Base-by-base conservation (phyloP, 805 yeast genomes). In the Candida ipomoeae region DNA sequence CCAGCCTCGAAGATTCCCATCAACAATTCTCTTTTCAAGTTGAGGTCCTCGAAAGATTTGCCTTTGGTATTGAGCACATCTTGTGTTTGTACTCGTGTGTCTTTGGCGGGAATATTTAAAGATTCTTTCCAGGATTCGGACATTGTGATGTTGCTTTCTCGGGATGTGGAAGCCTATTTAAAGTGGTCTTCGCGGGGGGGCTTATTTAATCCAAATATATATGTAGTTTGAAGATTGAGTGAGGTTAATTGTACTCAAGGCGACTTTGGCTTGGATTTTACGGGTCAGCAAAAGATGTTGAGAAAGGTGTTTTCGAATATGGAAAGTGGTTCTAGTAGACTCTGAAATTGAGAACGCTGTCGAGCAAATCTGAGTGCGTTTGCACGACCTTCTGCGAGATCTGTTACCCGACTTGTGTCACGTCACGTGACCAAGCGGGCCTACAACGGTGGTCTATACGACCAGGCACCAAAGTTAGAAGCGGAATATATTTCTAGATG, bases 1-100 rank as follows among this genome's bases (percentile, higher is more conserved):
- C 99, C 99, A 1, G 98, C 98, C 70, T 94, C 99, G 68, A 91
- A 94, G 57, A 94, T 92, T 34, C 99, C 99, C 99, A 94, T 94
- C 65, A 94, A 75, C 53, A 94, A 78, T 65, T 94, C 96, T 70
- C 99, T 83, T 68, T 89, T 90, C 61, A 94, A 80, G 63, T 83
- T 84, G 71, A 91, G 89, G 65, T 90, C 96, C 70, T 94, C 99
- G 65, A 94, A 94, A 17, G 88, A 77, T 61, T 84, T 85, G 50
- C 97, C 98, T 62, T 89, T 88, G 38, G 96, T 90, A 60, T 82
- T 87, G 46, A 89, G 79, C 48, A 94, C 97, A 79, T 94, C 99
- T 50, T 91, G 97, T 0, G 99, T 92, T 68, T 92, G 97, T 38
- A 96, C 96, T 68, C 99, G 83, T n/a, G 85, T 78, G 68, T 92